phyloP scores from a whole-genome alignment of 1,284 basidiomycete genomes.

The Moesziomyces globuligerus region DNA sequence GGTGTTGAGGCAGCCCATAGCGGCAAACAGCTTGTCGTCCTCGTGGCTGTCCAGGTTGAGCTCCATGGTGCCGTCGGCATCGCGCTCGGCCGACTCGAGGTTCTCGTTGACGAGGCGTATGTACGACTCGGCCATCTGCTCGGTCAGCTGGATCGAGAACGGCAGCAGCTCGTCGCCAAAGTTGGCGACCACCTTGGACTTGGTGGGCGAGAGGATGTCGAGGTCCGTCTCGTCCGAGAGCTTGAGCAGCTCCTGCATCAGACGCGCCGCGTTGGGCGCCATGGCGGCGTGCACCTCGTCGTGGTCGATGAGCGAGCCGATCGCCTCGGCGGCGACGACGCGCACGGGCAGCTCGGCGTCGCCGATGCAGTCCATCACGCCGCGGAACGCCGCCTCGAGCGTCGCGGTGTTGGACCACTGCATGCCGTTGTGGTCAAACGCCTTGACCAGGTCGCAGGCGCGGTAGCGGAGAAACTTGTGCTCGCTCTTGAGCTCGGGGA shows the following conservation, averaged over 20 bases:
- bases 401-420: conserved; percentile 55
- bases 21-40: conserved; percentile 70
- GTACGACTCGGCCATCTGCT: conserved; percentile 73
- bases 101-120: conserved; percentile 71
- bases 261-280: conserved; percentile 81
- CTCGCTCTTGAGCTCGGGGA: conserved; percentile 59
- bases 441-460: conserved; percentile 58
- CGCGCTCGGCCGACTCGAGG: conserved; percentile 71
- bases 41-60: conserved; percentile 79
- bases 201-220: conserved; percentile 80
- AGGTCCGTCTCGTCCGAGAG: conserved; percentile 88
- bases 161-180: conserved; percentile 86
- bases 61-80: conserved; percentile 66
- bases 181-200: conserved; percentile 86
- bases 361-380: conserved; percentile 62
- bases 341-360: conserved; percentile 84
- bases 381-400: conserved; percentile 60
- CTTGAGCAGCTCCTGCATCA: conserved; percentile 89
- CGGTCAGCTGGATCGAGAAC: conserved; percentile 82
- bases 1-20: conserved; percentile 77
- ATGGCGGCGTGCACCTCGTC: conserved; percentile 78
- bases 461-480: conserved; percentile 62
- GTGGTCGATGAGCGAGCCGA: conserved; percentile 80
- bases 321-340: conserved; percentile 82
- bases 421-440: conserved; percentile 61